Evolutionary conservation across 2,329 filamentous ascomycete species (phyloP), one percentile per base, ranked within the genome.

Genomic region (Fusarium temperatum): DNA sequence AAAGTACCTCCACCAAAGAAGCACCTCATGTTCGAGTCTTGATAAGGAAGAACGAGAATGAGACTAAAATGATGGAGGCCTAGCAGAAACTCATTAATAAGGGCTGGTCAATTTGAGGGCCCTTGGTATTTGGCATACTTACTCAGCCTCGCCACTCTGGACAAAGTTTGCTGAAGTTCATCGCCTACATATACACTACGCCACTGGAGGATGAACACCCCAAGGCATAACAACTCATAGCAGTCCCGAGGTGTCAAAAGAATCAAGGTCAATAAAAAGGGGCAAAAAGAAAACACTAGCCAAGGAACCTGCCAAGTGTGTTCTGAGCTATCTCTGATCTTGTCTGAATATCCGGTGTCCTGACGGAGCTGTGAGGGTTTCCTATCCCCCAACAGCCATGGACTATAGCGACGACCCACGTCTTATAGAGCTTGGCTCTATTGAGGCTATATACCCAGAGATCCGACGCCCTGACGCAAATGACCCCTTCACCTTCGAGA

Each of bases 361-460:
- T 26, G 30, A 26, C 30, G n/a, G 48, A 53, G 48, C 48, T 36
- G n/a, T 36, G 13, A 53, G 30, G 48, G 20, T 51, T 51, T 24
- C 17, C 48, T 35, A 24, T 26, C 30, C 26, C 30, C 48, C 13
- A 24, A 38, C 24, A 38, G 35, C 55, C 55, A 79, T 85, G 84
- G 83, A 84, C 71, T 80, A 82, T 63, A 82, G 81, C 72, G 85
- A 88, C 76, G 87, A 90, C 77, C 83, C 85, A 72, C 89, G 91
- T 56, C 81, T 85, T 62, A 83, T 86, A 53, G 91, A 93, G 83
- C 84, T 93, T 62, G 87, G 86, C 76, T 87, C 89, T 20, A 85
- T 93, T 63, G 83, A 85, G 63, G 89, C 90, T 70, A 93, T 93
- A 76, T 93, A 88, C 73, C 91, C 91, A n/a, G 91, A 93, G 80